phyloP scores from a whole-genome alignment of 1,284 basidiomycete genomes.

The Tilletiaria anomala region DNA sequence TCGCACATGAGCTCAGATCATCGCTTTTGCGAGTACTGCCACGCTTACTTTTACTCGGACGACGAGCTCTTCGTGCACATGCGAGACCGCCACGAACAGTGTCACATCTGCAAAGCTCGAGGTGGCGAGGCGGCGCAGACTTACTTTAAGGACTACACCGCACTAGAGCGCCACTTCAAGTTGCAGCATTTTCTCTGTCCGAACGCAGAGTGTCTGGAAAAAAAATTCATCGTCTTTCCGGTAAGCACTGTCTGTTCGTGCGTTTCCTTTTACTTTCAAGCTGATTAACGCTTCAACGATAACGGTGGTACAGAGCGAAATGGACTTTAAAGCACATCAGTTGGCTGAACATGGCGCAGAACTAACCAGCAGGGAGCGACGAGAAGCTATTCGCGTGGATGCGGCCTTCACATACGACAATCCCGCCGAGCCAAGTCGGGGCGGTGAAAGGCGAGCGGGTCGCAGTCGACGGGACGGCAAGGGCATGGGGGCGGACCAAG shows the following conservation, averaged over 20 bases:
- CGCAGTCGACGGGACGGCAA: too few relatives aligned
- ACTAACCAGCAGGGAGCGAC: conserved; percentile 62
- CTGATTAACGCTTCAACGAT: neutral
- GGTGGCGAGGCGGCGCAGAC: conserved; percentile 30
- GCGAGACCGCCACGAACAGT: conserved; percentile 87
- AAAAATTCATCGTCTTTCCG: conserved; percentile 86
- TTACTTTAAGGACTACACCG: conserved; percentile 27
- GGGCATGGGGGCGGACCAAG: too few relatives aligned
- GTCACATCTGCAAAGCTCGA: conserved; percentile 90
- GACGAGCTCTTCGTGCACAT: conserved; percentile 91
- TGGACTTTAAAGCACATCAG: conserved; percentile 86
- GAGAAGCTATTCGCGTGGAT: conserved; percentile 61
- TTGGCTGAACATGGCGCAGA: conserved; percentile 68
- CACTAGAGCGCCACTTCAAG: conserved; percentile 40
- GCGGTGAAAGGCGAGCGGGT: conserved; percentile 35
- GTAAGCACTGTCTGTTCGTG: neutral
- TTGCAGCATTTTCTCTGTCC: conserved; percentile 61
- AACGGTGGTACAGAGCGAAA: conserved; percentile 43
- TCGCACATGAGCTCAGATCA: conserved; percentile 63
- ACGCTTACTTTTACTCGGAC: conserved; percentile 71
- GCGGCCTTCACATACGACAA: conserved; percentile 67
- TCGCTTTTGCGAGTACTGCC: conserved; percentile 79
- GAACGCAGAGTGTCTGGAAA: conserved; percentile 58
- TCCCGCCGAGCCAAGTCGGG: conserved; percentile 30
- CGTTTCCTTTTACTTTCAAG: neutral